Percentiles rank a stretch among this genome's conserved stretches.
phyloP scores from a whole-genome alignment of 2,329 filamentous ascomycete genomes.

The Dryadomyces sulphureus region DNA sequence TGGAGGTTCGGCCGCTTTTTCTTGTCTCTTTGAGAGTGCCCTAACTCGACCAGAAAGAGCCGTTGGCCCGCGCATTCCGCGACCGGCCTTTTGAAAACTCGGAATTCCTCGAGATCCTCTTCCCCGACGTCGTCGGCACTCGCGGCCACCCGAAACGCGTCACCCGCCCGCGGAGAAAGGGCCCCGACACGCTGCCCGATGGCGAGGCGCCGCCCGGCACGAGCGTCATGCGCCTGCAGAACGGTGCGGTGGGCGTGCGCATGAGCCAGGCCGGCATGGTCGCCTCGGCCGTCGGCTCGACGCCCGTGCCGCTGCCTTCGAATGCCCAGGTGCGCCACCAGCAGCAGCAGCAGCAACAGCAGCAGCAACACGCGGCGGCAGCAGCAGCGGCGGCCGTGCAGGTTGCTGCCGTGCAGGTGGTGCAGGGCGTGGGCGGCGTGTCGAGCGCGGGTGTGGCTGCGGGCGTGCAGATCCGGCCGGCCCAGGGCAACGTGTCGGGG shows the following conservation, averaged over 20 bases:
- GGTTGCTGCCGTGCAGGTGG: not conserved
- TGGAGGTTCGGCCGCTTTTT: constrained; percentile 30
- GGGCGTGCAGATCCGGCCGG: not conserved
- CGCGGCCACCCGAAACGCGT: constrained; percentile 44
- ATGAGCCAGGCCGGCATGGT: not conserved
- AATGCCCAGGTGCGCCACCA: constrained; percentile 4
- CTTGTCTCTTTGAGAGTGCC: not conserved
- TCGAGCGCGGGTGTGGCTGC: not conserved
- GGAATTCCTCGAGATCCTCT: constrained; percentile 44
- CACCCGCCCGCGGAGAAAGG: constrained; percentile 37
- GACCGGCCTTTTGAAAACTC: constrained; percentile 46
- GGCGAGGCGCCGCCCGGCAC: constrained; percentile 31
- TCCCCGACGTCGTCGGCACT: constrained; percentile 44
- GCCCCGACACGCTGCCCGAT: constrained; percentile 27
- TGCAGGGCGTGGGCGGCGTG: not conserved
- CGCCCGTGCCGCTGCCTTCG: constrained; percentile 8
- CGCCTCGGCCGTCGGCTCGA: constrained; percentile 12
- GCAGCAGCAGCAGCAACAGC: not conserved
- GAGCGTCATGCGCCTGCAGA: constrained; percentile 28
- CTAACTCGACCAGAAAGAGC: constrained; percentile 30
- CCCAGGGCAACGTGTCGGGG: not conserved
- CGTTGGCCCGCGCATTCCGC: constrained; percentile 39
- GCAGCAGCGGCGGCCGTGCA: not conserved
- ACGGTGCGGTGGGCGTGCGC: constrained; percentile 9
- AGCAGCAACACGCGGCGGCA: not conserved